phyloP scores from a whole-genome alignment of 2,329 filamentous ascomycete genomes.

The Claviceps africana region DNA sequence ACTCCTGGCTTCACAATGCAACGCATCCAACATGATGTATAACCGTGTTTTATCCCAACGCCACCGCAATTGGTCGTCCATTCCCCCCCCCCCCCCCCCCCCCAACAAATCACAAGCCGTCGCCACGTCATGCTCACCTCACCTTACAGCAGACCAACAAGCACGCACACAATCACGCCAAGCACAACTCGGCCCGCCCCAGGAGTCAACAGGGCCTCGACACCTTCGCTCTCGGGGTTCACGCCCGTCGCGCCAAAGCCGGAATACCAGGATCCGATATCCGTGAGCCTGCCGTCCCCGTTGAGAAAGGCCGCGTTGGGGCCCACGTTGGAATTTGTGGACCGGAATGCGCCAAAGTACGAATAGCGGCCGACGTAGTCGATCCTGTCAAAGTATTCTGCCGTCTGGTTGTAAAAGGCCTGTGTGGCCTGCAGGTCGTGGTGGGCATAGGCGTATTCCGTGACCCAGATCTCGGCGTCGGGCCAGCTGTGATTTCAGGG shows the following conservation, averaged over 20 bases:
- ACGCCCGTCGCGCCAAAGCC: slow-evolving; percentile 36
- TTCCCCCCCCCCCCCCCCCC: too few relatives aligned
- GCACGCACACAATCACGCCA: slow-evolving; percentile 2
- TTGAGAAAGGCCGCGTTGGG: slow-evolving; percentile 59
- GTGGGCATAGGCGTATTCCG: slow-evolving; percentile 56
- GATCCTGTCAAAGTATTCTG: slow-evolving; percentile 48
- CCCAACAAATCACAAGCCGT: too few relatives aligned
- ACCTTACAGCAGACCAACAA: slow-evolving; percentile 2
- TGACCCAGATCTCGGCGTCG: slow-evolving; percentile 56
- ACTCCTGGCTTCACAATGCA: too few relatives aligned
- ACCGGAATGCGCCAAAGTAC: slow-evolving; percentile 64
- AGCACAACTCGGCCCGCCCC: background rate
- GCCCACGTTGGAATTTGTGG: slow-evolving; percentile 57
- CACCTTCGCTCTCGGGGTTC: slow-evolving; percentile 17
- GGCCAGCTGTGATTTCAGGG: slow-evolving; percentile 37
- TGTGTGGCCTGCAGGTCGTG: slow-evolving; percentile 43
- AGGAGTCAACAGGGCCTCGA: background rate
- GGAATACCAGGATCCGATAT: slow-evolving; percentile 69
- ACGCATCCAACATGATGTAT: too few relatives aligned
- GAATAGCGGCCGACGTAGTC: slow-evolving; percentile 52
- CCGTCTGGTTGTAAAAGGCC: slow-evolving; percentile 51
- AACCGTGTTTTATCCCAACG: too few relatives aligned
- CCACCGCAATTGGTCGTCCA: too few relatives aligned
- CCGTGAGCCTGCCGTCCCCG: slow-evolving; percentile 52
- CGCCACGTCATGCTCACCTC: background rate